Evolutionary conservation across 306 rosid genomes (phyloP).

Genomic region (Cicer pinnatifidum): DNA sequence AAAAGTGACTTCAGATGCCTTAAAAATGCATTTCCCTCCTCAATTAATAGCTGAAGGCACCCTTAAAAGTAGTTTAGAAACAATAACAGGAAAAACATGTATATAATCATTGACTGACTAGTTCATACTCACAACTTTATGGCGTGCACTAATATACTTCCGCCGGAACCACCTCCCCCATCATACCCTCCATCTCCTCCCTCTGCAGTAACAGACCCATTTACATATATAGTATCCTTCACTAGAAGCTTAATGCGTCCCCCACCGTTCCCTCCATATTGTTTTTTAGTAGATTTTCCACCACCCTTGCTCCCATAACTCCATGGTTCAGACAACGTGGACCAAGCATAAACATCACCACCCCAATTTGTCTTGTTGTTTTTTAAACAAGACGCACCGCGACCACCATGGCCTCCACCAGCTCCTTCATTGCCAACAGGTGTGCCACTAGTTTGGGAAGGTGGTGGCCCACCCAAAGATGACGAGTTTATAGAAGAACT

Average conservation of each 20-base stretch:
- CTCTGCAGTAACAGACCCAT: slow-evolving; percentile 82
- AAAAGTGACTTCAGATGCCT: slow-evolving; percentile 36
- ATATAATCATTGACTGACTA: slow-evolving; percentile 37
- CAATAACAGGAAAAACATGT: slow-evolving; percentile 33
- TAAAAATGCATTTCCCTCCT: slow-evolving; percentile 37
- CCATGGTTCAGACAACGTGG: slow-evolving; percentile 83
- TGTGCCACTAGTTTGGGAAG: slow-evolving; percentile 98
- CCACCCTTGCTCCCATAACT: slow-evolving; percentile 97
- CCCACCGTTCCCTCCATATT: slow-evolving; percentile 91
- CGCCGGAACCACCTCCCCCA: slow-evolving; percentile 98
- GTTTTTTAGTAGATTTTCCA: slow-evolving; percentile 58
- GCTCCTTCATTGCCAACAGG: slow-evolving; percentile 87
- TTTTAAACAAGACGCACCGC: slow-evolving; percentile 94
- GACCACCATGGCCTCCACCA: slow-evolving; percentile 99
- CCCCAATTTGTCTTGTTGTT: slow-evolving; percentile 87
- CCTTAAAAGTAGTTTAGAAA: slow-evolving; percentile 36
- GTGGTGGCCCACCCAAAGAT: slow-evolving; percentile 88
- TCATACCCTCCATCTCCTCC: slow-evolving; percentile 87
- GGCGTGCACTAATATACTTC: slow-evolving; percentile 81
- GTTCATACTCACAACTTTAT: slow-evolving; percentile 82
- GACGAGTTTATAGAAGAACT: slow-evolving; percentile 76
- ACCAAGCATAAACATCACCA: slow-evolving; percentile 99
- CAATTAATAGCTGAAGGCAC: slow-evolving; percentile 15
- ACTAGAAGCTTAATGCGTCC: slow-evolving; percentile 81
- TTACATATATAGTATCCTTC: slow-evolving; percentile 68